Evolutionary conservation across 2,329 filamentous ascomycete species (phyloP).

Genomic region (Ophiostoma sp.): DNA sequence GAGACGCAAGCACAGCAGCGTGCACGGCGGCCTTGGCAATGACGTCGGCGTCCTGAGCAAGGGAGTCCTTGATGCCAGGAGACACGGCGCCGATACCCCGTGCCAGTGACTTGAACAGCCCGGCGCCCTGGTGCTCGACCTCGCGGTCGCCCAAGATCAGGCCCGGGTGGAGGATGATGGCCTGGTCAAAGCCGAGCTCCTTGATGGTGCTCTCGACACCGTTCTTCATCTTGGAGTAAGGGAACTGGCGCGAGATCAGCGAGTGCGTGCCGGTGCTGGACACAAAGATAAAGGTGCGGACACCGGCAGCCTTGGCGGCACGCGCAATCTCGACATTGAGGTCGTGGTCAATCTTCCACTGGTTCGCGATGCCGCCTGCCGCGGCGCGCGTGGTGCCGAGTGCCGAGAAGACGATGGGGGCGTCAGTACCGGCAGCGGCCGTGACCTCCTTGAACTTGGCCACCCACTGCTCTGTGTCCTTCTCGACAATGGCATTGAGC

Average conservation of each 20-base stretch:
- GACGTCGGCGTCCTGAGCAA: slow-evolving; percentile 68
- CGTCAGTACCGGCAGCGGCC: slow-evolving; percentile 48
- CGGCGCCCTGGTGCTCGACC: slow-evolving; percentile 54
- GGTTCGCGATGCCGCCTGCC: slow-evolving; percentile 70
- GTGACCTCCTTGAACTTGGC: slow-evolving; percentile 48
- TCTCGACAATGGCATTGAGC: slow-evolving; percentile 59
- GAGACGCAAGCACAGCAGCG: slow-evolving; percentile 52
- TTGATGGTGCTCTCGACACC: slow-evolving; percentile 76
- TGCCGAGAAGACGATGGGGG: slow-evolving; percentile 65
- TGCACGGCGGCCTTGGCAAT: slow-evolving; percentile 63
- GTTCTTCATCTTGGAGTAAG: slow-evolving; percentile 68
- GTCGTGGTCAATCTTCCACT: slow-evolving; percentile 84
- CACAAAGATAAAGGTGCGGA: slow-evolving; percentile 71
- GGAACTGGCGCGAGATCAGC: slow-evolving; percentile 39
- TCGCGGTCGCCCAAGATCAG: slow-evolving; percentile 67
- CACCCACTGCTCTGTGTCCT: slow-evolving; percentile 66
- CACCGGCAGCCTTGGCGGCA: slow-evolving; percentile 66
- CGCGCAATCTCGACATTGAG: slow-evolving; percentile 74
- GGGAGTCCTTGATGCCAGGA: slow-evolving; percentile 53
- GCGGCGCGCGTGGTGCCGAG: slow-evolving; percentile 72
- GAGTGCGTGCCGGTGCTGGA: slow-evolving; percentile 51
- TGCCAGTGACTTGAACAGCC: slow-evolving; percentile 50
- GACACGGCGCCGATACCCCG: slow-evolving; percentile 50
- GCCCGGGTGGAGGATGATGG: slow-evolving; percentile 68
- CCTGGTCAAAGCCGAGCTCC: slow-evolving; percentile 67